Evolutionary conservation across 108 stramenopile species (phyloP).

Genomic region (Pseudonitzschia pungens): DNA sequence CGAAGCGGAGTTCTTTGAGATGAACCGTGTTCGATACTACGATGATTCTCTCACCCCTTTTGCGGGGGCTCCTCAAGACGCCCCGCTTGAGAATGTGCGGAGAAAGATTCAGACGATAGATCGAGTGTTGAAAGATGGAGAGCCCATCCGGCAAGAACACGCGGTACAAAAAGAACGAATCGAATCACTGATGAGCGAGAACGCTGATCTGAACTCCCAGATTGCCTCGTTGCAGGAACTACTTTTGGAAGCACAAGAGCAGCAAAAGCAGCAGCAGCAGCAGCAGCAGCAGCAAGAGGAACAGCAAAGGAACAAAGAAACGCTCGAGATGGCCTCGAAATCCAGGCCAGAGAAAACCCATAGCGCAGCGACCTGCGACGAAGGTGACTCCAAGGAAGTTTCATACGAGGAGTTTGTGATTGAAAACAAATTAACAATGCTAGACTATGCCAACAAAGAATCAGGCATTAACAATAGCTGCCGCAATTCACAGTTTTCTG

Average conservation of each 20-base stretch:
- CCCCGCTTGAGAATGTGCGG: slow-evolving; percentile 31
- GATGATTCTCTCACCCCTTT: neutral
- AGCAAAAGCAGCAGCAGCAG: neutral
- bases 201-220: neutral
- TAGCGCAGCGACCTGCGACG: neutral
- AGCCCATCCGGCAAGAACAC: slow-evolving; percentile 13
- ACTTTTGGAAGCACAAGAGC: neutral
- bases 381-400: neutral
- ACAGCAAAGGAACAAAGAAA: neutral
- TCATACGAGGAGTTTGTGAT: neutral
- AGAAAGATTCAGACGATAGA: slow-evolving; percentile 37
- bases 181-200: neutral
- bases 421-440: neutral
- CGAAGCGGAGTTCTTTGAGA: neutral
- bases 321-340: too few species aligned
- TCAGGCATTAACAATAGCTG: neutral
- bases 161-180: neutral
- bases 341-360: neutral
- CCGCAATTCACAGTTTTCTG: neutral
- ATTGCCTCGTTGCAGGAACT: neutral
- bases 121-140: neutral
- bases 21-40: neutral
- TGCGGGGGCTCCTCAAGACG: neutral
- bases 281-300: neutral
- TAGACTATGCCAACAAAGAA: neutral